A percentile compares a stretch with the other conserved stretches of the same genome.
Evolutionary conservation across 306 rosid species (phyloP).

Genomic region (Casuarina cunninghamiana): DNA sequence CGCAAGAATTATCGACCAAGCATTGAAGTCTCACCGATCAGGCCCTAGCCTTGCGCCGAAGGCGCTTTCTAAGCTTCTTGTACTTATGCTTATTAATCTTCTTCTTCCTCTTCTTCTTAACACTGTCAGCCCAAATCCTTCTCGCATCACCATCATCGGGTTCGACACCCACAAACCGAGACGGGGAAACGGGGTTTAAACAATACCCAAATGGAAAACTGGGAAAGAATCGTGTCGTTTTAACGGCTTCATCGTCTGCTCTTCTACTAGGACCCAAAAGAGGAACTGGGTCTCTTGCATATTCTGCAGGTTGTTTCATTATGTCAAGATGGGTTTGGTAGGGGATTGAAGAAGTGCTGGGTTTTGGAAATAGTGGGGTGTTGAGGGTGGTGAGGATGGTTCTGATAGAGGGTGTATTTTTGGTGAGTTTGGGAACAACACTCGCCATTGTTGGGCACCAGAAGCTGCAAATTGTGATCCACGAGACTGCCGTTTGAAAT

Average conservation of each 20-base stretch:
- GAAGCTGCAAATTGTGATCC: not conserved
- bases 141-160: conserved; percentile 21
- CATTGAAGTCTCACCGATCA: conserved; percentile 2
- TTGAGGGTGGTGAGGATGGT: conserved; percentile 1
- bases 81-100: conserved; percentile 54
- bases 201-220: conserved; percentile 40
- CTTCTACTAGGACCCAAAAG: conserved; percentile 1
- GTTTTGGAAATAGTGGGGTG: conserved; percentile 15
- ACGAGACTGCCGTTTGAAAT: not conserved
- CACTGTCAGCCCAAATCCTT: conserved; percentile 52
- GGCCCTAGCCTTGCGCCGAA: conserved; percentile 45
- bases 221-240: conserved; percentile 27
- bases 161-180: conserved; percentile 22
- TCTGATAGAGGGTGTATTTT: conserved; percentile 20
- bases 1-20: not conserved
- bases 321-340: conserved; percentile 10
- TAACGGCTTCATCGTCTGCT: conserved; percentile 19
- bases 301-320: conserved; percentile 1
- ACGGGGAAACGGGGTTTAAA: conserved; percentile 25
- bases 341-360: conserved; percentile 3
- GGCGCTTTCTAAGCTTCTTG: conserved; percentile 48
- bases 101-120: conserved; percentile 60
- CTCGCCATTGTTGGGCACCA: conserved; percentile 33
- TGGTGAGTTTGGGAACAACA: conserved; percentile 31
- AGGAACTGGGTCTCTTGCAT: not conserved